phyloP scores from a whole-genome alignment of 2,329 filamentous ascomycete species.

The Pseudogymnoascus sp. region DNA sequence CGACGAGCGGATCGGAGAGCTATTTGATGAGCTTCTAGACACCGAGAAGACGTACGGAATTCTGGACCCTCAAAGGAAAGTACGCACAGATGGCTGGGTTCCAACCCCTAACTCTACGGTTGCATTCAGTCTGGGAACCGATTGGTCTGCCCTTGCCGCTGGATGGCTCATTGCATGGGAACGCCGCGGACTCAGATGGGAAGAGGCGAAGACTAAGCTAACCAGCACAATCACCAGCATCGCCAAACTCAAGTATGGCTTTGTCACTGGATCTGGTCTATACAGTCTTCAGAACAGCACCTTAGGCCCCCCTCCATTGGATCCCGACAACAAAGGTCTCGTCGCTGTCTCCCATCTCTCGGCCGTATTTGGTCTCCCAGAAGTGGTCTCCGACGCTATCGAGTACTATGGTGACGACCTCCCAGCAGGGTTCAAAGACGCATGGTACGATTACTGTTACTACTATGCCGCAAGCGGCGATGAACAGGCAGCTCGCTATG shows the following conservation, averaged over 20 bases:
- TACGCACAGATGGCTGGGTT: constrained; percentile 43
- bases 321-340: constrained; percentile 37
- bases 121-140: constrained; percentile 48
- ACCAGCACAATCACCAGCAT: constrained; percentile 42
- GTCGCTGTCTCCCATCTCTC: constrained; percentile 45
- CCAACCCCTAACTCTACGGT: constrained; percentile 36
- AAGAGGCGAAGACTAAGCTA: constrained; percentile 44
- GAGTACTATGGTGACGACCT: constrained; percentile 40
- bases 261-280: constrained; percentile 47
- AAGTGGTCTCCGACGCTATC: constrained; percentile 48
- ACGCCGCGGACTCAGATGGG: constrained; percentile 44
- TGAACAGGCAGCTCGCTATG: constrained; percentile 47
- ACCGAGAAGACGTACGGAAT: constrained; percentile 44
- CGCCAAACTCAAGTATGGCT: constrained; percentile 47
- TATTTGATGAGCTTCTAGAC: constrained; percentile 34
- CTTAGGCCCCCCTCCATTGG: constrained; percentile 43
- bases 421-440: constrained; percentile 42
- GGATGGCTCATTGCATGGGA: constrained; percentile 55
- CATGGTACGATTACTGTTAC: constrained; percentile 53
- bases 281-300: constrained; percentile 44
- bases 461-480: constrained; percentile 43
- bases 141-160: constrained; percentile 49
- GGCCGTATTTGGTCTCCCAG: constrained; percentile 50
- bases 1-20: constrained; percentile 21
- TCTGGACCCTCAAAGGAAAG: constrained; percentile 51